These are phyloP conservation scores for Phylloporus sp. DNA, from an alignment of 768 basidiomycete genomes.

Conservation along the genomic window DNA sequence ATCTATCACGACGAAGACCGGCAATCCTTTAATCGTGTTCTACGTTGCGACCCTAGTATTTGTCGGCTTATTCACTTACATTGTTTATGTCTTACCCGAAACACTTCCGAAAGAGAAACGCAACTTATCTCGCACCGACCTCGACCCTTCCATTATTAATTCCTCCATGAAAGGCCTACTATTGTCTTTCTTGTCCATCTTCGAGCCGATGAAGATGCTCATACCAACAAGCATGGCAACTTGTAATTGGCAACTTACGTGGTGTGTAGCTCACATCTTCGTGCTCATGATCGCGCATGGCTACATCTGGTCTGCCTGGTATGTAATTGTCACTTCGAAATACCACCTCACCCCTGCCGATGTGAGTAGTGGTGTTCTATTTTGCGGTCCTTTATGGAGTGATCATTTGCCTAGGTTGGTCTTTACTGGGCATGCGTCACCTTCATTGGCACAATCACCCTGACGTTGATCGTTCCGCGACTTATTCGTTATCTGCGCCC, in stretches of 20 bases:
- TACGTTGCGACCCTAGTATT: slow-evolving; percentile 15
- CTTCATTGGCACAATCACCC: slow-evolving; percentile 13
- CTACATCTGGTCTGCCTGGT: slow-evolving; percentile 14
- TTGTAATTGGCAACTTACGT: slow-evolving; percentile 27
- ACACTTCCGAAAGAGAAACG: slow-evolving; percentile 26
- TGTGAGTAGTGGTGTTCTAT: slow-evolving; percentile 13
- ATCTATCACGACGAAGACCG: slow-evolving; percentile 24
- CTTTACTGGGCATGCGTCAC: slow-evolving; percentile 18
- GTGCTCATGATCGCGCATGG: slow-evolving; percentile 13
- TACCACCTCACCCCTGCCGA: slow-evolving; percentile 27
- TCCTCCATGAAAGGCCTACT: neutral
- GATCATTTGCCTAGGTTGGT: slow-evolving; percentile 22
- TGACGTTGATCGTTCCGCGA: slow-evolving; percentile 19
- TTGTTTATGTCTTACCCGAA: slow-evolving; percentile 26
- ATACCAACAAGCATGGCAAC: slow-evolving; percentile 18
- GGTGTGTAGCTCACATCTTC: slow-evolving; percentile 27
- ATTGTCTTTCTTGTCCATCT: slow-evolving; percentile 2
- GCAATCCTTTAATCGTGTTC: slow-evolving; percentile 23
- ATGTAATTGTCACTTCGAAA: slow-evolving; percentile 24
- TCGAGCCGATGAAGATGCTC: slow-evolving; percentile 26
- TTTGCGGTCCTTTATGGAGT: neutral
- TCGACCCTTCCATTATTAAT: neutral
- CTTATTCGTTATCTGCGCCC: slow-evolving; percentile 27
- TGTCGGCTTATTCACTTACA: slow-evolving; percentile 18
- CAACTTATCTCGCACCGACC: slow-evolving; percentile 6